Conservation (phyloP, 2,329 filamentous ascomycete genomes). For the Paraphaeosphaeria sporulosa region DNA sequence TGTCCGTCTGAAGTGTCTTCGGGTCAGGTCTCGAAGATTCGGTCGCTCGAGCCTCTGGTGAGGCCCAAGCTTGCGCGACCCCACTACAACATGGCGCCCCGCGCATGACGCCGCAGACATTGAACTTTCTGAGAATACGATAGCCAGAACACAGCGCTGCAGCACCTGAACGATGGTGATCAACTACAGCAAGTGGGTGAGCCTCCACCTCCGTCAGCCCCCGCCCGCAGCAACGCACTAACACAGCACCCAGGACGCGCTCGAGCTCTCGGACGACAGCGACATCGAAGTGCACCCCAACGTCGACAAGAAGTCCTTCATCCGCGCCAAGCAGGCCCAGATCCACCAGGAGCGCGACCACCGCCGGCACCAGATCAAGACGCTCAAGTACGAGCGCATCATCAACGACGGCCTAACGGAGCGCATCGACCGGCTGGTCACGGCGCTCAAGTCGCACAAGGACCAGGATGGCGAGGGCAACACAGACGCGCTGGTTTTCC, state of each 20-base stretch:
- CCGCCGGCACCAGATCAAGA: conserved; percentile 87
- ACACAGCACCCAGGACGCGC: conserved; percentile 67
- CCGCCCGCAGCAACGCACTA: conserved; percentile 18
- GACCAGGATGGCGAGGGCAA: conserved; percentile 61
- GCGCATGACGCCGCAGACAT: conserved; percentile 12
- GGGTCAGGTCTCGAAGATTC: conserved; percentile 6
- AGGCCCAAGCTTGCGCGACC: conserved; percentile 12
- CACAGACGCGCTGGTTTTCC: conserved; percentile 80
- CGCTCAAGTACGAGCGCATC: conserved; percentile 87
- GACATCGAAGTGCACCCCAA: conserved; percentile 99
- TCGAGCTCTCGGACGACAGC: conserved; percentile 97
- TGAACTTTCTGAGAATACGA: conserved; percentile 14
- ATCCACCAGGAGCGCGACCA: conserved; percentile 91
- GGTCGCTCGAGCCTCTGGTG: background rate
- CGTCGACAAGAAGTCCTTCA: conserved; percentile 98
- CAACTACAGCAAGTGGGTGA: conserved; percentile 76
- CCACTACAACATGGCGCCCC: conserved; percentile 18
- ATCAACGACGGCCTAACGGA: conserved; percentile 90
- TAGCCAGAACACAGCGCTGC: conserved; percentile 13
- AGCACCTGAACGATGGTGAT: conserved; percentile 58
- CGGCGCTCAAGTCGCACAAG: conserved; percentile 76
- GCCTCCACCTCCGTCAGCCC: conserved; percentile 27
- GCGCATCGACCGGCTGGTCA: conserved; percentile 82
- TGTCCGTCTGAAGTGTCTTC: background rate
- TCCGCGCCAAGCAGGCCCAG: conserved; percentile 95